A percentile compares a stretch with the other conserved stretches of the same genome.
These are phyloP conservation scores for Parathielavia appendiculata DNA, from an alignment of 495 filamentous ascomycete species.

Conservation along the genomic window DNA sequence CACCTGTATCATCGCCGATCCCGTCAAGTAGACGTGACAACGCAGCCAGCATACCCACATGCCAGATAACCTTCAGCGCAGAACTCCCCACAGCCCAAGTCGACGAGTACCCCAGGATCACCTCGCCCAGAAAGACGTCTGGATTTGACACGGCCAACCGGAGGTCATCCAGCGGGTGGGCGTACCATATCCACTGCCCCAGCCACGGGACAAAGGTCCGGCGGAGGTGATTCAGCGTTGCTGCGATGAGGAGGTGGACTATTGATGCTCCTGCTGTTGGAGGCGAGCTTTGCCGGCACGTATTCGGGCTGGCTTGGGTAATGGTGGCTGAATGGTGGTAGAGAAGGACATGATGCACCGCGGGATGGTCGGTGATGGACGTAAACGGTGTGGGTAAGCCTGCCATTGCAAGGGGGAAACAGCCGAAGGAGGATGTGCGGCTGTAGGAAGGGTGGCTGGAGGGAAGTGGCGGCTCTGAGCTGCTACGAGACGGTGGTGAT, in stretches of 20 bases:
- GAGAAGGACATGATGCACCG: too few species aligned
- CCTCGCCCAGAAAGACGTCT: conserved; percentile 22
- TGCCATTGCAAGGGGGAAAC: not conserved
- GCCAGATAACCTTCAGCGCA: not conserved
- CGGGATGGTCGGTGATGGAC: not conserved
- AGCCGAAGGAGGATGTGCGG: not conserved
- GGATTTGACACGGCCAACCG: conserved; percentile 25
- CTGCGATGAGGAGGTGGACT: conserved; percentile 17
- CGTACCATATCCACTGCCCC: conserved; percentile 11
- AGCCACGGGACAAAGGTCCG: conserved; percentile 3
- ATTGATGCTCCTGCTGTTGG: not conserved
- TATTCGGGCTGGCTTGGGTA: not conserved
- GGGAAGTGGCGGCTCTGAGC: too few species aligned
- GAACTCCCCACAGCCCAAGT: not conserved
- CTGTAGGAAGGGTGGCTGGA: too few species aligned
- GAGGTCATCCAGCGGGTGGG: conserved; percentile 25
- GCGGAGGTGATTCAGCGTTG: conserved; percentile 27
- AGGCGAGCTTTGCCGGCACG: not conserved
- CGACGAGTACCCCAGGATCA: not conserved
- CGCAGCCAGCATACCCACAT: too few species aligned
- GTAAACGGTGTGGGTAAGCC: not conserved
- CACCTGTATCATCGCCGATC: too few species aligned
- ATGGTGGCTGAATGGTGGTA: not conserved
- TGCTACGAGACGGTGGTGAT: not conserved
- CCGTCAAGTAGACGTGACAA: too few species aligned